phyloP scores from a whole-genome alignment of 2,329 filamentous ascomycete species.

The Pyrenophora seminiperda region DNA sequence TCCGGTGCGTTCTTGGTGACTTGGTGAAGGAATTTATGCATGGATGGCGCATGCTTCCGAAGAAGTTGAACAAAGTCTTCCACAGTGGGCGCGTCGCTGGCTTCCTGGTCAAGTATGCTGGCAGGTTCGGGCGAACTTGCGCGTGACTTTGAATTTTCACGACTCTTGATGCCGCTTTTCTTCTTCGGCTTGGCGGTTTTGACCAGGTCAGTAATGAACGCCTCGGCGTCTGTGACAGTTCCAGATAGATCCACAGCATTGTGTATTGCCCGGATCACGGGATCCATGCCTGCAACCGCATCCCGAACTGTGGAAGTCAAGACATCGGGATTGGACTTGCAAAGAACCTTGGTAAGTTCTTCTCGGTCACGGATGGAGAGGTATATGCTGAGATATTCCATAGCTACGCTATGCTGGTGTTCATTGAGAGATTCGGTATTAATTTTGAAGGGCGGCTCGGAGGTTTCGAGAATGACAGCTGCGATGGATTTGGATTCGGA shows the following conservation, averaged over 20 bases:
- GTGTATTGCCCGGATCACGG: constrained; percentile 74
- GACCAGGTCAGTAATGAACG: constrained; percentile 74
- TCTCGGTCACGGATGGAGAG: constrained; percentile 76
- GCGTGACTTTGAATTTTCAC: constrained; percentile 29
- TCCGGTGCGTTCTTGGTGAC: constrained; percentile 70
- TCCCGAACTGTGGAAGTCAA: constrained; percentile 72
- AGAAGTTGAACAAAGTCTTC: constrained; percentile 74
- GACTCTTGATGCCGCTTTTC: constrained; percentile 33
- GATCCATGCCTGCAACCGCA: constrained; percentile 70
- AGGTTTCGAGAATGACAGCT: constrained; percentile 64
- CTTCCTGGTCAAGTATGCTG: constrained; percentile 28
- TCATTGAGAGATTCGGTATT: constrained; percentile 58
- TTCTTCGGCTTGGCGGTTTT: constrained; percentile 54
- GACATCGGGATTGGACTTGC: constrained; percentile 71
- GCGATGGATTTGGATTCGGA: constrained; percentile 66
- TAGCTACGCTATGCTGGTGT: constrained; percentile 65
- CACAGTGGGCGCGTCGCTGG: constrained; percentile 59
- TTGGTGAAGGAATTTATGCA: constrained; percentile 74
- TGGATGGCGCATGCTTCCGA: constrained; percentile 64
- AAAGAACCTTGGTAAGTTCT: constrained; percentile 69
- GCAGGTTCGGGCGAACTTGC: constrained; percentile 31
- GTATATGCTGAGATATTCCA: constrained; percentile 73
- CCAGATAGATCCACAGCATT: constrained; percentile 72
- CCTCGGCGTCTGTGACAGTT: constrained; percentile 69
- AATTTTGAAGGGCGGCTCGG: constrained; percentile 49